Conservation (phyloP, 2,329 filamentous ascomycete species). For the Rutstroemia sp. region DNA sequence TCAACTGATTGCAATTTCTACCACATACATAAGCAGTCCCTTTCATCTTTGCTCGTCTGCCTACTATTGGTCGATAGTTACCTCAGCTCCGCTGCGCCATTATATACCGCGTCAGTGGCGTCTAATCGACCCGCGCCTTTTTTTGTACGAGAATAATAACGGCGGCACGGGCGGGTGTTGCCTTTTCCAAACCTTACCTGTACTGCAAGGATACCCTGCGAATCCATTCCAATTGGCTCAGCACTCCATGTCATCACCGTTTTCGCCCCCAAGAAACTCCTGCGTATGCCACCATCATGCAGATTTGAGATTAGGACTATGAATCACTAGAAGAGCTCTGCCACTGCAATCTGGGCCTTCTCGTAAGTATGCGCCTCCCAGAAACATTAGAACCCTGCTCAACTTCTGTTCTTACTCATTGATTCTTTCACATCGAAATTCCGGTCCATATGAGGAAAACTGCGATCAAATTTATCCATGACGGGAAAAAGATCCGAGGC, state of each 20-base stretch:
- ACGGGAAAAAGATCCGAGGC: neutral
- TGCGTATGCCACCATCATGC: constrained; percentile 1
- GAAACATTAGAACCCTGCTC: neutral
- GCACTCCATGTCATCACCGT: neutral
- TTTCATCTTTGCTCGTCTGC: too few species aligned
- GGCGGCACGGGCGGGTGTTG: constrained; percentile 4
- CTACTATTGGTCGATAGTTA: neutral
- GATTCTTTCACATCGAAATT: neutral
- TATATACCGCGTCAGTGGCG: constrained; percentile 3
- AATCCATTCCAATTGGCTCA: neutral
- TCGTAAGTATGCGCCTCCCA: constrained; percentile 1
- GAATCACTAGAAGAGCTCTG: neutral
- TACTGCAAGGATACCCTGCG: constrained; percentile 1
- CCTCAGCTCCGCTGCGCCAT: neutral
- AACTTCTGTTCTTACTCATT: neutral
- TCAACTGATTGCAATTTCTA: too few species aligned
- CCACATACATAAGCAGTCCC: too few species aligned
- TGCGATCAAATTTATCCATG: neutral
- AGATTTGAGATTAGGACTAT: constrained; percentile 1
- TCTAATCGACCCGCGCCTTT: constrained; percentile 7
- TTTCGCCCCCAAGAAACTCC: neutral
- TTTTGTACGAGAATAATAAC: neutral
- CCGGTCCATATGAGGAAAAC: neutral
- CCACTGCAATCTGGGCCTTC: neutral
- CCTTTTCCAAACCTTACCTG: neutral